Evolutionary conservation across 441 rosid species (phyloP).

Genomic region (Gossypium lobatum): DNA sequence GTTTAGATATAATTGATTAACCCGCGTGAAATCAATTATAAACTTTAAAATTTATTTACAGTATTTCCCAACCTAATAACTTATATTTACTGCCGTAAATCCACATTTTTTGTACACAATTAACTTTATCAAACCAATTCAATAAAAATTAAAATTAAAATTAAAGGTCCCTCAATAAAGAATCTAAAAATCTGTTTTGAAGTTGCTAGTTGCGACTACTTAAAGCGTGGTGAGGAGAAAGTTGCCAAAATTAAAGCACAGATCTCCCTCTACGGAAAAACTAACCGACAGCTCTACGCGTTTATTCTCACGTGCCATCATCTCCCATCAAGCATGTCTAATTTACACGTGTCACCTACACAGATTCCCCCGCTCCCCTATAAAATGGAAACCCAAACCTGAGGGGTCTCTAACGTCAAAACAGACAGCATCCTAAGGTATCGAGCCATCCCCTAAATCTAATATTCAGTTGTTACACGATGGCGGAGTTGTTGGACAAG

Average conservation of each 20-base stretch:
- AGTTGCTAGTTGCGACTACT: too few species aligned
- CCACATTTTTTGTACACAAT: too few species aligned
- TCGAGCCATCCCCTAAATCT: neutral
- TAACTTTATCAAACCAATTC: too few species aligned
- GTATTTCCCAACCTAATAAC: too few species aligned
- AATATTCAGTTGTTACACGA: neutral
- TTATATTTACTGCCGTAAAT: too few species aligned
- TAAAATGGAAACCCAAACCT: neutral
- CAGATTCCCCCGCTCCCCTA: neutral
- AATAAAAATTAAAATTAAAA: too few species aligned
- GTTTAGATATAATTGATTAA: too few species aligned
- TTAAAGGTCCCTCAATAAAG: too few species aligned
- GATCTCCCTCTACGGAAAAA: constrained; percentile 16
- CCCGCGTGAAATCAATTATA: too few species aligned
- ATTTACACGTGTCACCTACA: constrained; percentile 2
- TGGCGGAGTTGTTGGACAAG: constrained; percentile 44
- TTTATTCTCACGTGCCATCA: neutral
- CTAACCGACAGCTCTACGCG: constrained; percentile 7
- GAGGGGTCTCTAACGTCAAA: neutral
- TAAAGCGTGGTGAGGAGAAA: neutral
- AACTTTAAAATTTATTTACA: too few species aligned
- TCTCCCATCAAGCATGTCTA: neutral
- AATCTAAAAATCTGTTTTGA: too few species aligned
- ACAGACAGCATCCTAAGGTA: neutral
- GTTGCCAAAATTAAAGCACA: neutral